Percentiles rank a stretch among this genome's conserved stretches.
Conservation (phyloP, 257 asterid genomes). For the Rauvolfia tetraphylla region DNA sequence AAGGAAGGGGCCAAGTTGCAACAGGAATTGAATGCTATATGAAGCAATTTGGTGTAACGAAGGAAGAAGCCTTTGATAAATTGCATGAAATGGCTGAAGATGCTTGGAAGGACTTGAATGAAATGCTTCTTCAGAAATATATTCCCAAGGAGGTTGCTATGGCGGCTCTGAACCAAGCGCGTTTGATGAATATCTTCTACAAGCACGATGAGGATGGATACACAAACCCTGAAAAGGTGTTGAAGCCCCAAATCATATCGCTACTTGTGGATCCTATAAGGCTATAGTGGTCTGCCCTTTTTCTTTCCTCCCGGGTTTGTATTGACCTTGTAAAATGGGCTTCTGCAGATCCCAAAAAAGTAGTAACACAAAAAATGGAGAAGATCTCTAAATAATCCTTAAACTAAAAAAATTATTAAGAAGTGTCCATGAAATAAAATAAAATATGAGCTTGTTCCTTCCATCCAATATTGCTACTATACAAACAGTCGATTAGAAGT, state of each 20-base stretch:
- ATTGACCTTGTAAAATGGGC: too few species aligned
- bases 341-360: too few species aligned
- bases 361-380: too few species aligned
- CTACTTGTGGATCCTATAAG: slow-evolving; percentile 25
- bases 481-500: too few species aligned
- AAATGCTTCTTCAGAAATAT: slow-evolving; percentile 23
- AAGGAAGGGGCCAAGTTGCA: slow-evolving; percentile 39
- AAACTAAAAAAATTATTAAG: too few species aligned
- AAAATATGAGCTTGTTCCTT: too few species aligned
- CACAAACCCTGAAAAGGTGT: slow-evolving; percentile 42
- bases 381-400: too few species aligned
- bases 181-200: slow-evolving; percentile 38
- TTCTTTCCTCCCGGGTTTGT: too few species aligned
- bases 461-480: too few species aligned
- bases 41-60: not conserved
- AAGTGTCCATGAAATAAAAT: too few species aligned
- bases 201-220: slow-evolving; percentile 42
- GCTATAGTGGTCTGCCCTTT: not conserved
- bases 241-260: slow-evolving; percentile 30
- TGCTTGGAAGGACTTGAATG: slow-evolving; percentile 21
- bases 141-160: slow-evolving; percentile 17
- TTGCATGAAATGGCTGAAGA: not conserved
- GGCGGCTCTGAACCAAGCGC: slow-evolving; percentile 26
- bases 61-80: not conserved
- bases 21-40: slow-evolving; percentile 32